These are phyloP conservation scores for Rhodotorula kratochvilovae DNA, from an alignment of 768 basidiomycete genomes.

Conservation along the genomic window DNA sequence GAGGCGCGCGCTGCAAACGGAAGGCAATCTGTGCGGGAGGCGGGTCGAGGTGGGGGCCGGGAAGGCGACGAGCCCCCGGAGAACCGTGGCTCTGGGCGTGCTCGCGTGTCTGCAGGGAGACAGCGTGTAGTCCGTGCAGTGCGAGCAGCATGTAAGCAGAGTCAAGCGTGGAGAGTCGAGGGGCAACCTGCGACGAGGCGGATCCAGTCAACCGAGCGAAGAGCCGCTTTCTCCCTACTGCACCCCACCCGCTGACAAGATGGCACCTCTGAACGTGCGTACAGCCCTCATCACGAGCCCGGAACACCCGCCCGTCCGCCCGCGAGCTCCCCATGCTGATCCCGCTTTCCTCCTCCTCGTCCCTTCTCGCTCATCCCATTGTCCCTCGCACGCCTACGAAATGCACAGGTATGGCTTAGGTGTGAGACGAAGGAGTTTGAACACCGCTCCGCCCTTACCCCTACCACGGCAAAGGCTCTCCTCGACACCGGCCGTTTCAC, in stretches of 20 bases:
- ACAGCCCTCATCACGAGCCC: neutral
- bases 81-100: too few relatives aligned
- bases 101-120: too few relatives aligned
- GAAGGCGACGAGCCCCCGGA: too few relatives aligned
- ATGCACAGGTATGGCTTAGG: conserved; percentile 71
- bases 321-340: neutral
- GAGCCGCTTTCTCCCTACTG: neutral
- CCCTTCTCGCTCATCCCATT: neutral
- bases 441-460: conserved; percentile 84
- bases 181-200: neutral
- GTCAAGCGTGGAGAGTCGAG: neutral
- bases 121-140: too few relatives aligned
- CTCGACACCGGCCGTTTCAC: conserved; percentile 80
- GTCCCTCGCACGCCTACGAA: neutral
- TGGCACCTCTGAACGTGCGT: conserved; percentile 18
- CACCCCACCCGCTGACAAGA: neutral
- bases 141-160: neutral
- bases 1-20: too few relatives aligned
- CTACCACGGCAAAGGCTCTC: conserved; percentile 79
- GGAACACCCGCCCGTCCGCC: neutral
- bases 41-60: too few relatives aligned
- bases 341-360: neutral
- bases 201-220: neutral
- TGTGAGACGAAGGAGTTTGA: conserved; percentile 97
- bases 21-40: too few relatives aligned